phyloP scores from a whole-genome alignment of 495 filamentous ascomycete species.

The Tuber indicum region DNA sequence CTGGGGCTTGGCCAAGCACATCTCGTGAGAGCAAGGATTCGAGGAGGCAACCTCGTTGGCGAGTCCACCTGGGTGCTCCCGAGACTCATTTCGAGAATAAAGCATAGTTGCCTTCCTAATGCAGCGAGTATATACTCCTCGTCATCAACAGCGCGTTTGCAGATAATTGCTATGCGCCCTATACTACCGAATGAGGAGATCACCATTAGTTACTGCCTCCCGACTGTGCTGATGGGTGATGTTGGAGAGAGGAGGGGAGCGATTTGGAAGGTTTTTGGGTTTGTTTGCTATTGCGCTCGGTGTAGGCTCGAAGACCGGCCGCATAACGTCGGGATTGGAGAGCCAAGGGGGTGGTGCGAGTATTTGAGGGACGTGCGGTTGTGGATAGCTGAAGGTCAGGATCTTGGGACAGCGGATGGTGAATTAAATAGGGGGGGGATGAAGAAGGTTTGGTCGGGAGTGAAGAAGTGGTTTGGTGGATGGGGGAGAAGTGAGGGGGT shows the following conservation, averaged over 20 bases:
- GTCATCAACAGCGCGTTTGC: background rate
- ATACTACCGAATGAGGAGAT: background rate
- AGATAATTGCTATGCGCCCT: background rate
- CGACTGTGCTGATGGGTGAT: background rate
- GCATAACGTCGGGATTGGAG: background rate
- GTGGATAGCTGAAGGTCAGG: background rate
- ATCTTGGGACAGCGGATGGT: background rate
- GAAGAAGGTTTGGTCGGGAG: background rate
- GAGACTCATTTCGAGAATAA: background rate
- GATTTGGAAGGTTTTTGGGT: background rate
- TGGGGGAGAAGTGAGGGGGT: background rate
- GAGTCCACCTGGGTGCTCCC: background rate
- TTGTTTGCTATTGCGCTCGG: conserved; percentile 1
- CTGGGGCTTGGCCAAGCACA: background rate
- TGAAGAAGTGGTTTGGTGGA: background rate
- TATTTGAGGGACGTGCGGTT: background rate
- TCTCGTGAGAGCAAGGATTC: background rate
- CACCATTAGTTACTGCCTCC: background rate
- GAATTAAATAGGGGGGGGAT: background rate
- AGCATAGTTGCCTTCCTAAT: background rate
- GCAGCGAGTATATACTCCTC: background rate
- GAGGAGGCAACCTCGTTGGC: background rate
- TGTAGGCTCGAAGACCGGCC: background rate
- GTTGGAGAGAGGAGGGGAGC: background rate
- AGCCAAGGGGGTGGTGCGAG: background rate